Evolutionary conservation across 495 filamentous ascomycete genomes (phyloP).

Genomic region (Polyplosphaeria fusca): DNA sequence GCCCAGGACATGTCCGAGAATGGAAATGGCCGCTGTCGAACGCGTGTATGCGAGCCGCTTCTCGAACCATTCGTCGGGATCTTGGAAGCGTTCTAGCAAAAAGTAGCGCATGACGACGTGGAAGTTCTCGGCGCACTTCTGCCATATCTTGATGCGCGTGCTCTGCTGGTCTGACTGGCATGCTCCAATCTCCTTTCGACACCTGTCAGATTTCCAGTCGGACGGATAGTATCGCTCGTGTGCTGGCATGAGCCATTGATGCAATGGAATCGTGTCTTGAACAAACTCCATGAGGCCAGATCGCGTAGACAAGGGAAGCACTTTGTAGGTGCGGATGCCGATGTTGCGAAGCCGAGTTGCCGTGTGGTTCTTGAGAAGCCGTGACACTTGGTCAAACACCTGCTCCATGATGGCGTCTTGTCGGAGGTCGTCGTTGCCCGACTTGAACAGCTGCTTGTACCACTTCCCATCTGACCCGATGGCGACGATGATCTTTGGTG

Average conservation of each 20-base stretch:
- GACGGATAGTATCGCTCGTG: slow-evolving; percentile 83
- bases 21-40: slow-evolving; percentile 89
- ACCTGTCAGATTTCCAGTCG: slow-evolving; percentile 69
- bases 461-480: slow-evolving; percentile 68
- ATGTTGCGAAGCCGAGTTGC: slow-evolving; percentile 84
- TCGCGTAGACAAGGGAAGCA: slow-evolving; percentile 76
- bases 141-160: slow-evolving; percentile 67
- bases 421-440: slow-evolving; percentile 90
- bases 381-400: slow-evolving; percentile 93
- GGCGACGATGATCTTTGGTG: slow-evolving; percentile 85
- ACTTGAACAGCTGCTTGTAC: slow-evolving; percentile 92
- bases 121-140: slow-evolving; percentile 72
- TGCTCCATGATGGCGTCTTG: slow-evolving; percentile 99
- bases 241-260: slow-evolving; percentile 86
- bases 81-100: slow-evolving; percentile 90
- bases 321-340: slow-evolving; percentile 90
- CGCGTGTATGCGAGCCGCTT: slow-evolving; percentile 84
- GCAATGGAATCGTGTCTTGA: slow-evolving; percentile 80
- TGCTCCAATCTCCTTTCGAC: slow-evolving; percentile 71
- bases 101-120: slow-evolving; percentile 95
- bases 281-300: slow-evolving; percentile 98
- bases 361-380: slow-evolving; percentile 77
- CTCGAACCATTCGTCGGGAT: slow-evolving; percentile 93
- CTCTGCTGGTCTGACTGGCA: slow-evolving; percentile 66
- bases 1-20: slow-evolving; percentile 88